Base-by-base conservation (phyloP, 345 rosid genomes). In the Aurinia saxatilis region DNA sequence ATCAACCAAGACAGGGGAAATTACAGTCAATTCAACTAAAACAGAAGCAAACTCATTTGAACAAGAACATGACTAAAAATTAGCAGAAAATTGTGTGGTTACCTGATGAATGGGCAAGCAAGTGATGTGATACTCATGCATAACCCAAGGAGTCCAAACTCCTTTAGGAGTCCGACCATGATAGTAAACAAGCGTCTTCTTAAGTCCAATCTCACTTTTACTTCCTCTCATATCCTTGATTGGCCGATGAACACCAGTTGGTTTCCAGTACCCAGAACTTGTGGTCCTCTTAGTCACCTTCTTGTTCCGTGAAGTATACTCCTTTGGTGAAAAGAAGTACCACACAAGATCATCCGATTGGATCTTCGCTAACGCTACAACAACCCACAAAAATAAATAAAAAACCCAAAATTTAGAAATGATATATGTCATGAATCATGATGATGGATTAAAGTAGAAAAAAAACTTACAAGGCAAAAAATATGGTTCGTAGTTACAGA, bases 161-260 rank as follows among this genome's bases (percentile, higher is more conserved):
- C 60, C 51, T 1, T 70, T 49, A 56, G 40, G 5, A 41, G 19
- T 19, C 4, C 18, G 40, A 8, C 68, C 60, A 45, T 40, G 7
- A 41, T 13, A n/a, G 45, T 70, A 80, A 1, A 80, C 84, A 63
- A 82, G 30, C 6, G 57, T 78, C 75, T 63, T 82, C 74, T 82
- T 78, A 0, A 41, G 31, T 6, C 84, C 87, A 19, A 79, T 79
- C 65, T 45, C 70, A 3, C 40, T 58, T 0, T 36, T 7, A 2
- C n/a, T 14, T 1, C 75, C 21, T 12, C 48, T 17, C 14, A 19
- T 55, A n/a, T 39, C 67, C 38, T 50, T 58, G 53, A 80, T 60
- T 4, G n/a, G 1, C 2, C 82, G 78, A 42, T 53, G 47, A 7
- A 14, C 57, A 12, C 87, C 87, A 0, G 81, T 76, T 16, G 66